phyloP scores from a whole-genome alignment of 202 grass and related monocot genomes.

The Hordeum pubiflorum region DNA sequence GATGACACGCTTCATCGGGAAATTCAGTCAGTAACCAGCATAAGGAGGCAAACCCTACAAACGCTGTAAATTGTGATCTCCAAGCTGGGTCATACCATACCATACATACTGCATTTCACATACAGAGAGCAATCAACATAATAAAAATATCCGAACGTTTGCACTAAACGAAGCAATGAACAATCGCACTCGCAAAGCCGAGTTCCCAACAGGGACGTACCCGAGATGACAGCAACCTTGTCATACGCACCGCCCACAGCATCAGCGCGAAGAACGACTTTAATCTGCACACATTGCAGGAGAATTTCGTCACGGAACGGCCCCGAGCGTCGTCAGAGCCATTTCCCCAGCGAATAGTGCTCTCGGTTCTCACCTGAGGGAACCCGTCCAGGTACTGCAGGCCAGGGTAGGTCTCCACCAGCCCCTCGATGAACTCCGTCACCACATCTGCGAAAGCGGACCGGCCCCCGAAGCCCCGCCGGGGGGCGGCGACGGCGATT shows the following conservation, averaged over 20 bases:
- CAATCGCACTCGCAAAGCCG: neutral
- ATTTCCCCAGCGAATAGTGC: neutral
- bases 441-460: constrained; percentile 64
- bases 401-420: constrained; percentile 95
- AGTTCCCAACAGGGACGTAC: constrained; percentile 22
- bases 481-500: neutral
- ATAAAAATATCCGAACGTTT: neutral
- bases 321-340: neutral
- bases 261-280: constrained; percentile 97
- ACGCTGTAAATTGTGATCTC: neutral
- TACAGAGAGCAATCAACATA: neutral
- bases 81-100: neutral
- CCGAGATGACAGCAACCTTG: constrained; percentile 96
- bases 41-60: neutral
- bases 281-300: constrained; percentile 66
- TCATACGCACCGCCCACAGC: constrained; percentile 47
- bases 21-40: neutral
- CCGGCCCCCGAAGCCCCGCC: neutral
- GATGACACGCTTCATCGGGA: neutral
- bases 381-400: constrained; percentile 96
- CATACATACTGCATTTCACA: neutral
- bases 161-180: neutral
- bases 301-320: neutral
- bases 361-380: constrained; percentile 45
- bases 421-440: constrained; percentile 93